phyloP scores from a whole-genome alignment of 768 basidiomycete species.

The Fistulinella prunicolor region DNA sequence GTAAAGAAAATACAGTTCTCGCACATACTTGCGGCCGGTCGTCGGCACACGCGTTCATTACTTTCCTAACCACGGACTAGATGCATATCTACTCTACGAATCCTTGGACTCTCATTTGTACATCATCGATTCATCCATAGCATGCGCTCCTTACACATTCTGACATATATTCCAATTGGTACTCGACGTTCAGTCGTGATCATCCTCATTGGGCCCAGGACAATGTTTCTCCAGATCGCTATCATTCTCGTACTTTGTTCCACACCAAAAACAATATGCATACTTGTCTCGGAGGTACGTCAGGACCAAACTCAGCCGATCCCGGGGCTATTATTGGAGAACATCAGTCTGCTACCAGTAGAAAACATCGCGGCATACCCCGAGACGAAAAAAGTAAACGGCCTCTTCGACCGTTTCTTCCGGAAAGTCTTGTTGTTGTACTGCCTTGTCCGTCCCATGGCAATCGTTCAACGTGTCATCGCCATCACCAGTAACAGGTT shows the following conservation, averaged over 20 bases:
- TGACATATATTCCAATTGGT: not conserved
- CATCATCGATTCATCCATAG: constrained; percentile 26
- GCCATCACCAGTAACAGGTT: constrained; percentile 37
- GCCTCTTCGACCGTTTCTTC: constrained; percentile 65
- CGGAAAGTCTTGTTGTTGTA: constrained; percentile 39
- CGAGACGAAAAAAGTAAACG: constrained; percentile 61
- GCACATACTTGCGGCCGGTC: not conserved
- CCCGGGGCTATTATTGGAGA: constrained; percentile 53
- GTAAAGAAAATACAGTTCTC: not conserved
- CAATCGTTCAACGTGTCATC: constrained; percentile 30
- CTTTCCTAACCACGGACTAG: constrained; percentile 16
- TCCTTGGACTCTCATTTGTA: constrained; percentile 31
- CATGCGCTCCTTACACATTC: constrained; percentile 17
- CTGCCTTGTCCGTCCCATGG: constrained; percentile 15
- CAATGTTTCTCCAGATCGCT: constrained; percentile 64
- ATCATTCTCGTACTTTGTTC: constrained; percentile 61
- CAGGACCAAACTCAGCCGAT: constrained; percentile 65
- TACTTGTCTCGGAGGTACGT: constrained; percentile 71
- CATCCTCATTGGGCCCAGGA: constrained; percentile 74
- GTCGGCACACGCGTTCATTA: constrained; percentile 14
- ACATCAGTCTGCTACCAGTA: constrained; percentile 11
- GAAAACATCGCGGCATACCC: constrained; percentile 39
- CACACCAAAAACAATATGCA: constrained; percentile 88
- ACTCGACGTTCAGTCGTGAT: constrained; percentile 59
- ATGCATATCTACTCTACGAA: constrained; percentile 15